Conservation (phyloP, 2,329 filamentous ascomycete species). For the Lecanicillium sp. region DNA sequence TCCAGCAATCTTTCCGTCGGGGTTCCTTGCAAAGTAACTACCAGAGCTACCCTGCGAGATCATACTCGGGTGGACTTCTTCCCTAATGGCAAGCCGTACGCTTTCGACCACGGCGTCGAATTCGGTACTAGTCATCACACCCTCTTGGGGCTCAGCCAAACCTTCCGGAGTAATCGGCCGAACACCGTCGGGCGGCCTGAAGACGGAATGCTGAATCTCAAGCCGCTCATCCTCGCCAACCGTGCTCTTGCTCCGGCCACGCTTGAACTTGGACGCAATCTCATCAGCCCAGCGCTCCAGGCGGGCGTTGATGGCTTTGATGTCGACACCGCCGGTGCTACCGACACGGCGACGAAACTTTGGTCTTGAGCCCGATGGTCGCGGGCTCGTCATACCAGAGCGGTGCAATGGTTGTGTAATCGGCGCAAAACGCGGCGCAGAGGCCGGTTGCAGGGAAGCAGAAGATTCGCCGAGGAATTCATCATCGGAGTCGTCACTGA, state of each 20-base stretch:
- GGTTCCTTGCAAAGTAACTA: constrained; percentile 92
- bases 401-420: constrained; percentile 53
- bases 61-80: constrained; percentile 88
- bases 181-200: constrained; percentile 84
- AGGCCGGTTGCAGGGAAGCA: constrained; percentile 48
- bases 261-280: constrained; percentile 95
- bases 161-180: constrained; percentile 69
- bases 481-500: constrained; percentile 63
- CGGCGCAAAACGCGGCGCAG: constrained; percentile 54
- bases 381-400: constrained; percentile 51
- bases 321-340: constrained; percentile 85
- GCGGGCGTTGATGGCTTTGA: constrained; percentile 95
- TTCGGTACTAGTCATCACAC: constrained; percentile 65
- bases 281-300: constrained; percentile 96
- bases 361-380: constrained; percentile 26
- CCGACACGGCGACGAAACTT: constrained; percentile 39
- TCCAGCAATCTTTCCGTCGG: constrained; percentile 86
- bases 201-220: constrained; percentile 96
- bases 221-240: constrained; percentile 71
- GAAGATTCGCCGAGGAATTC: constrained; percentile 47
- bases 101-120: constrained; percentile 88
- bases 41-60: constrained; percentile 96
- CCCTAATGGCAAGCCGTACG: constrained; percentile 80
- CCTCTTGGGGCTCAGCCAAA: constrained; percentile 55
- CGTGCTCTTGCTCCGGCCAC: constrained; percentile 64